phyloP scores from a whole-genome alignment of 306 rosid genomes.

The Casuarina cunninghamiana region DNA sequence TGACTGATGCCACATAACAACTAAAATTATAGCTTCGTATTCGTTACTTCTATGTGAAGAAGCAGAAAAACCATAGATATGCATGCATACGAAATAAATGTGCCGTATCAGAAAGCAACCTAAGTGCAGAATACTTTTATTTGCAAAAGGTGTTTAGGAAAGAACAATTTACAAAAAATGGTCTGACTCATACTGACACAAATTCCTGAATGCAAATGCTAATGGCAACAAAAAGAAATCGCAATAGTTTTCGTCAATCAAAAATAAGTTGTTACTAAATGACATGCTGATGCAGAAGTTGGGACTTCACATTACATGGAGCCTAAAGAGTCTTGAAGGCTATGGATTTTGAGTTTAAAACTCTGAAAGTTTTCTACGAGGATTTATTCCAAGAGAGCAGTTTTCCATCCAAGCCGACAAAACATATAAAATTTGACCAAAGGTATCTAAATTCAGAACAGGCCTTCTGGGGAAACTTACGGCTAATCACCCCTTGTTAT shows the following conservation, averaged over 20 bases:
- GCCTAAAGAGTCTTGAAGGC: background rate
- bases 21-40: background rate
- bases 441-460: no score
- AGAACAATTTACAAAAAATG: background rate
- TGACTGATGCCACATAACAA: background rate
- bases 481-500: no score
- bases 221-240: background rate
- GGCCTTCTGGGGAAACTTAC: no score
- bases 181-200: background rate
- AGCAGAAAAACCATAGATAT: background rate
- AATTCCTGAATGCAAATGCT: background rate
- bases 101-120: background rate
- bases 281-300: background rate
- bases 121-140: background rate
- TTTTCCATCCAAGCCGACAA: no score
- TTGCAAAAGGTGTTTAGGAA: background rate
- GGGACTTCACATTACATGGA: background rate
- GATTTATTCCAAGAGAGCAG: no score
- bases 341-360: background rate
- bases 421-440: no score
- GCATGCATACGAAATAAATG: background rate
- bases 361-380: no score
- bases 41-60: background rate
- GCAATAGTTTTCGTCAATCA: background rate
- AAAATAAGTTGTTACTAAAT: background rate